Base-by-base conservation (phyloP, 225 moss, liverwort and hornwort genomes). In the Asterella californica region DNA sequence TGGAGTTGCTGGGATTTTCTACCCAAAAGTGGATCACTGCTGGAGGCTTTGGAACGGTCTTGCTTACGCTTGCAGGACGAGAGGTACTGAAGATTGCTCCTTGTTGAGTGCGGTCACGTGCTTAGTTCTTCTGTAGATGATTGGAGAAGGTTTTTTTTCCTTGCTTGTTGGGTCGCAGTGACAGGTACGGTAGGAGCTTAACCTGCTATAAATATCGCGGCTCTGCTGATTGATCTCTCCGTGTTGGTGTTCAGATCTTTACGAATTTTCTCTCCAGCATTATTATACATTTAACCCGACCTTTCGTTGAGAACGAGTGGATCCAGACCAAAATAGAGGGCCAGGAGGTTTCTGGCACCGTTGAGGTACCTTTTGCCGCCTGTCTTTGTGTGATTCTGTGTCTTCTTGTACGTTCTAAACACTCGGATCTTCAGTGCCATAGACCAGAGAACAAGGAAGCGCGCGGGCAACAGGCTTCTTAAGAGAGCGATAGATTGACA, bases 291-390 rank as follows among this genome's bases (percentile, higher is more conserved):
- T 95, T 92, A 38, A 99, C 97, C 29, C 93, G 92, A 76, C 97
- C 97, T 48, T 99, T 99, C 57, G 90, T 99, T 79, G 93, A 93
- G 82, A 93, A 81, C 82, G 97, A 99, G 79, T 99, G 97, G 97
- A 99, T 99, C 45, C 97, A 99, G 82, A 95, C 97, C 24, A 99
- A 99, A 86, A 95, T 99, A 88, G 95, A 99, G 82, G 95, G 97
- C 57, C 94, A 95, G 87, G 97, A 99, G 86, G 97, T 99, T 67
- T 90, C 89, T 77, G 97, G 97, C 72, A 94, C 90, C n/a, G 97
- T 99, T 47, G 97, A 99, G 95, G 95, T 99, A 92, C n/a, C 18
- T 76, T 11, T 47, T 64, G 15, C 15, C 22, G 66, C 25, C 9
- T 1, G 22, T 72, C 72, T 22, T 48, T 72, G 4, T 50, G 5